Evolutionary conservation across 768 basidiomycete species (phyloP).

Genomic region (Serendipita sp.): DNA sequence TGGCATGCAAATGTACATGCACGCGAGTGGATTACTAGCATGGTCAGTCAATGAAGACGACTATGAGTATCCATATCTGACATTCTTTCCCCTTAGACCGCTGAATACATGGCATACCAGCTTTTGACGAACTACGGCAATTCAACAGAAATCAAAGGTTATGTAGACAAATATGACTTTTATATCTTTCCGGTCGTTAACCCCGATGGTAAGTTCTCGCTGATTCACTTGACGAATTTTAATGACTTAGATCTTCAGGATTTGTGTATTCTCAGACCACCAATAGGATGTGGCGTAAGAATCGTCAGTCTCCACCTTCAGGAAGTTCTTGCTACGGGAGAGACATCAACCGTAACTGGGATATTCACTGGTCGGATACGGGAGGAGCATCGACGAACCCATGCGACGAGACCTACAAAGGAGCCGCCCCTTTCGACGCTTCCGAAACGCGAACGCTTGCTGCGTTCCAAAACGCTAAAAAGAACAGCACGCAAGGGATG

Average conservation of each 20-base stretch:
- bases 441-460: not conserved
- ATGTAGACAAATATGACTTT: conserved; percentile 5
- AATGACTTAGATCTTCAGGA: not conserved
- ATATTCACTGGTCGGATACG: conserved; percentile 4
- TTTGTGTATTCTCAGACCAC: conserved; percentile 4
- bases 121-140: conserved; percentile 1
- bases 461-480: not conserved
- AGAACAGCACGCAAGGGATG: conserved; percentile 4
- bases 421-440: not conserved
- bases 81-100: not conserved
- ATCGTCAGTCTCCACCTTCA: not conserved
- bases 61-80: no score
- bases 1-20: conserved; percentile 6
- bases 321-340: conserved; percentile 3
- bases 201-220: not conserved
- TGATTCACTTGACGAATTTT: no score
- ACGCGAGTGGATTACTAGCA: conserved; percentile 1
- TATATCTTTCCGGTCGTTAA: conserved; percentile 3
- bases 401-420: not conserved
- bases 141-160: conserved; percentile 1
- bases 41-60: not conserved
- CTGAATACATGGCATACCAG: conserved; percentile 2
- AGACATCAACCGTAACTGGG: conserved; percentile 6
- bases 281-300: conserved; percentile 5
- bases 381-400: not conserved